phyloP scores from a whole-genome alignment of 345 rosid species.

The Alliaria petiolata region DNA sequence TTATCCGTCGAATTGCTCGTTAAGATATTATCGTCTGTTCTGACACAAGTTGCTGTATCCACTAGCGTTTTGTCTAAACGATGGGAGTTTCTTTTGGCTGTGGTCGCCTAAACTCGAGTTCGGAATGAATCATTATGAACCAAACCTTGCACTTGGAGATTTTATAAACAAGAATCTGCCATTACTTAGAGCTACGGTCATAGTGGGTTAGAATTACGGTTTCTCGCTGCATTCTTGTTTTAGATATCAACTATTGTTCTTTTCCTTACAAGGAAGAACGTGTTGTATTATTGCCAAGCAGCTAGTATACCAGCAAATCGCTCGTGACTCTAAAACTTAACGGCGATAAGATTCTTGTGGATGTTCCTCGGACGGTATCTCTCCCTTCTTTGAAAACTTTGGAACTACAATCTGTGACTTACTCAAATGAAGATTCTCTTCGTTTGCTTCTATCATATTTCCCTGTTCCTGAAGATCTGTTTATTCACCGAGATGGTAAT shows the following conservation, averaged over 20 bases:
- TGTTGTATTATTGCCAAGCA: not conserved
- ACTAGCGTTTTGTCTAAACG: too few relatives aligned
- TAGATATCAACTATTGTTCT: not conserved
- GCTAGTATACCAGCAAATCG: not conserved
- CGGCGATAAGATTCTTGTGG: not conserved
- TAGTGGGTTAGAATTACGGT: not conserved
- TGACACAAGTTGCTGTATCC: too few relatives aligned
- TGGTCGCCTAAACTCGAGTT: not conserved
- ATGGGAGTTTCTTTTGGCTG: too few relatives aligned
- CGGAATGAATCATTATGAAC: not conserved
- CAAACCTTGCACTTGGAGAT: not conserved
- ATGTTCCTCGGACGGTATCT: conserved; percentile 4
- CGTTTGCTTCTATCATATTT: not conserved
- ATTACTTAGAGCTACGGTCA: not conserved
- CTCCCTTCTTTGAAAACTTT: not conserved
- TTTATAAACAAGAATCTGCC: not conserved
- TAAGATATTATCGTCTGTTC: not conserved
- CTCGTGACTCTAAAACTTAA: not conserved
- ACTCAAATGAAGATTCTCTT: not conserved
- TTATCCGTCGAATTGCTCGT: not conserved
- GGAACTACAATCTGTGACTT: not conserved
- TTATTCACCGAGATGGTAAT: not conserved
- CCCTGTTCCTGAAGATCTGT: not conserved
- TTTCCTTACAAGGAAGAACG: not conserved
- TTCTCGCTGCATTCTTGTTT: not conserved